phyloP scores from a whole-genome alignment of 495 filamentous ascomycete genomes.

The Aspergillus cavernicola region DNA sequence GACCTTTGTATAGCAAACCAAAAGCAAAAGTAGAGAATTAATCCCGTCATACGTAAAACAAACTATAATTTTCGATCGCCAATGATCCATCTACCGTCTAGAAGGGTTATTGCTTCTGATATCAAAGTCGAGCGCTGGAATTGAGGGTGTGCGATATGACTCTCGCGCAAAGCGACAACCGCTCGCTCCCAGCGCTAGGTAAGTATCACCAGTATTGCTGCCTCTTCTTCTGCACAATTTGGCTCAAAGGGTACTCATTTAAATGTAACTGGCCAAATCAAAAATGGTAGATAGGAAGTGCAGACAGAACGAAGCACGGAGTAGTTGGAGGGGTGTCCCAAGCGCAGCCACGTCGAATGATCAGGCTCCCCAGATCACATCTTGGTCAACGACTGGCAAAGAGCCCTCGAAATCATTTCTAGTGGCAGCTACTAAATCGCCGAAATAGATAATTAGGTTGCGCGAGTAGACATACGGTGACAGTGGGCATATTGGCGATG shows the following conservation, averaged over 20 bases:
- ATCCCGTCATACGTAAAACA: not conserved
- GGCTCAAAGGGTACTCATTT: not conserved
- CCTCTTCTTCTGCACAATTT: not conserved
- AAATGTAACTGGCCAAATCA: slow-evolving; percentile 1
- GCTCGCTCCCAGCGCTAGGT: slow-evolving; percentile 1
- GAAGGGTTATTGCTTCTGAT: not conserved
- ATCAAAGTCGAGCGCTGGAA: not conserved
- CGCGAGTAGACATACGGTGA: not conserved
- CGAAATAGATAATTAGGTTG: slow-evolving; percentile 1
- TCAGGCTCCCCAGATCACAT: slow-evolving; percentile 14
- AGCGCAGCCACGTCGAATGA: slow-evolving; percentile 31
- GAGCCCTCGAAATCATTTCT: slow-evolving; percentile 3
- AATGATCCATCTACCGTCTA: not conserved
- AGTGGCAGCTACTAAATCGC: slow-evolving; percentile 7
- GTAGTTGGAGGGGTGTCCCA: slow-evolving; percentile 16
- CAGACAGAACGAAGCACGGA: not conserved
- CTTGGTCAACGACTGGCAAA: slow-evolving; percentile 16
- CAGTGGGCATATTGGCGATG: not conserved
- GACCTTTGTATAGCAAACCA: not conserved
- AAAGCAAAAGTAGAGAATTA: not conserved
- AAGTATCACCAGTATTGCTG: not conserved
- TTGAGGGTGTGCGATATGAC: slow-evolving; percentile 3
- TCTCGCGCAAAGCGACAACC: slow-evolving; percentile 13
- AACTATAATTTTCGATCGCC: slow-evolving; percentile 1
- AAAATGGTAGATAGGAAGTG: not conserved